phyloP scores from a whole-genome alignment of 2,329 filamentous ascomycete genomes.

The Paraphoma sp. region DNA sequence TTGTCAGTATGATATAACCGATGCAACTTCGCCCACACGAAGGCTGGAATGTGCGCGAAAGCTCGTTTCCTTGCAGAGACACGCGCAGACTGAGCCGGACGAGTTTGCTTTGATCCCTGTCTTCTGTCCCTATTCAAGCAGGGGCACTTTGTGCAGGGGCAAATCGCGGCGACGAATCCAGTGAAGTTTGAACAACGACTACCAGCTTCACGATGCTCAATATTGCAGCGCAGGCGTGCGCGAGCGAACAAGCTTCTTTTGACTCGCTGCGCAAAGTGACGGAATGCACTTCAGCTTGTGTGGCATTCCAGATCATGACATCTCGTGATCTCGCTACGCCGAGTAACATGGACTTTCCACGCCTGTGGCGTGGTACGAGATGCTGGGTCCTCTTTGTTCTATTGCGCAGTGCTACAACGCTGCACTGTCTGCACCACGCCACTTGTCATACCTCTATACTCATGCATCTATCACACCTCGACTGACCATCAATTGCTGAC shows the following conservation, averaged over 20 bases:
- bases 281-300: not conserved
- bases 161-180: not conserved
- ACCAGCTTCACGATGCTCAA: not conserved
- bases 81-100: no score
- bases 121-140: no score
- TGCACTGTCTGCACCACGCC: not conserved
- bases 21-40: no score
- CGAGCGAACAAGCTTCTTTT: not conserved
- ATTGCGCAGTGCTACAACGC: not conserved
- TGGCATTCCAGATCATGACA: not conserved
- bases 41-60: no score
- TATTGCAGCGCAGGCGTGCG: not conserved
- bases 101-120: no score
- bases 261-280: not conserved
- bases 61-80: no score
- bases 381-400: not conserved
- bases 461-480: no score
- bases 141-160: no score
- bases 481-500: conserved; percentile 25
- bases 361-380: not conserved
- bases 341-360: no score
- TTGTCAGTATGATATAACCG: no score
- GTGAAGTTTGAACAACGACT: not conserved
- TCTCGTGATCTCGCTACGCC: no score
- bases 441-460: no score